Base-by-base conservation (phyloP, 2,329 filamentous ascomycete species). In the Magnaporthales sp. region DNA sequence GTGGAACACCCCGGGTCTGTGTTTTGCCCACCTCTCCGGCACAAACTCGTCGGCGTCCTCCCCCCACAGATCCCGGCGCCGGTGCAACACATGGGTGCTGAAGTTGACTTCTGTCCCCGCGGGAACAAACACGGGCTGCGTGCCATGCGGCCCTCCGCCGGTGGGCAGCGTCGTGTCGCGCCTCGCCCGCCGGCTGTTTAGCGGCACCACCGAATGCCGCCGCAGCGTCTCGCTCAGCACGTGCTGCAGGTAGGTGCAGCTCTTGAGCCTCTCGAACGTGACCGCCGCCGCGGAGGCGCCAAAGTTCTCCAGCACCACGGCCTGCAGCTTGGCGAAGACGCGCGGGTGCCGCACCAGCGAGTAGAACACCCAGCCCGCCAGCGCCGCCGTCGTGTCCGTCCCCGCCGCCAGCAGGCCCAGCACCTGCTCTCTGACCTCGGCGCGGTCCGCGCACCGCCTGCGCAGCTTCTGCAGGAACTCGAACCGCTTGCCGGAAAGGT, bases 381-480 rank as follows among this genome's bases (percentile, higher is more conserved):
- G 73, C 27, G 73, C 73, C 22, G 80, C 80, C 0, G 81, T 84
- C 0, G 81, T 92, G 75, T 92, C 90, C 61, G 87, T 80, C 4
- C 89, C 90, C 3, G 90, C 90, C 13, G 92, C 81, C 1, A 94
- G 82, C 10, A 93, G 83, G 9, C 87, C 86, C 62, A 92, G 85
- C 54, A 93, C 81, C 74, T 93, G 90, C 75, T 93, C 90, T 15
- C 91, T 87, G 30, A 94, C 83, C 10, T 89, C 82, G 38, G 81
- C 81, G 0, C 79, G 77, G 66, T 85, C 80, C 11, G 88, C 84
- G 0, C 91, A 93, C 74, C 88, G 89, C 15, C 82, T 81, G 19
- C 89, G 90, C 9, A 94, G 83, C 64, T 89, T 89, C 74, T 93
- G 88, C 19, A 93, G 82, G 77, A 94, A 93, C 0, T 88, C 92